Conservation (phyloP, 169 alveolate species). For the Neospora caninum region DNA sequence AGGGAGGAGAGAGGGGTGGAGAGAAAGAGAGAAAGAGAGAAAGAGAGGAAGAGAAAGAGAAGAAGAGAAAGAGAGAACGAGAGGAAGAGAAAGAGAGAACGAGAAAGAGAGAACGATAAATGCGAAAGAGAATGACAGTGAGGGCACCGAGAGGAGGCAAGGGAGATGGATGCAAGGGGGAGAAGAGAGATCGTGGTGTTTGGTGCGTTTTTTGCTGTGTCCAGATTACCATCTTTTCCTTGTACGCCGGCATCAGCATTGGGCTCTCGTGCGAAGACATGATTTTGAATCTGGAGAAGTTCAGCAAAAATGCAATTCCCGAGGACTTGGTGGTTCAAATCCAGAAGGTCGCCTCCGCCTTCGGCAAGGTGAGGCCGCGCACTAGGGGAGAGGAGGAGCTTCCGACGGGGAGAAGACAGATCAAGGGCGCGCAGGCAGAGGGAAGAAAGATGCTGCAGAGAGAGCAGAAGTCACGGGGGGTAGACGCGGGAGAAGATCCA, state of each 20-base stretch:
- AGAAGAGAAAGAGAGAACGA: too few species aligned
- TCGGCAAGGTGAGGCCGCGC: conserved; percentile 52
- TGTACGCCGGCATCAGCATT: conserved; percentile 97
- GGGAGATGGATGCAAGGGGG: too few species aligned
- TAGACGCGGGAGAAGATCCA: not conserved
- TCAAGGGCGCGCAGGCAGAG: too few species aligned
- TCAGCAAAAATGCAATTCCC: conserved; percentile 86
- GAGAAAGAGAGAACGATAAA: too few species aligned
- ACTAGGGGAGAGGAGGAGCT: not conserved
- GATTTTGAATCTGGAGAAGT: conserved; percentile 87
- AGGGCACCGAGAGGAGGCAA: too few species aligned
- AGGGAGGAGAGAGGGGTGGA: too few species aligned
- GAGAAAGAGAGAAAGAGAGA: too few species aligned
- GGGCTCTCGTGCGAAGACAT: conserved; percentile 94
- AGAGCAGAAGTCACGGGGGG: not conserved
- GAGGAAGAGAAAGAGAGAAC: too few species aligned
- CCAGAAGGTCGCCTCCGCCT: conserved; percentile 58
- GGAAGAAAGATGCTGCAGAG: too few species aligned
- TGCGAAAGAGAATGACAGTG: too few species aligned
- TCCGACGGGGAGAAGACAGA: not conserved
- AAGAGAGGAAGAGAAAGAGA: too few species aligned
- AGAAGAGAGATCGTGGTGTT: too few species aligned
- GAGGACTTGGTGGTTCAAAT: conserved; percentile 47
- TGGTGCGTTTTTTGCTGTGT: not conserved
- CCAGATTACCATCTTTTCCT: conserved; percentile 67